A percentile compares a stretch with the other conserved stretches of the same genome.
Evolutionary conservation across 495 filamentous ascomycete genomes (phyloP).

Genomic region (Aspergillus nanangensis): DNA sequence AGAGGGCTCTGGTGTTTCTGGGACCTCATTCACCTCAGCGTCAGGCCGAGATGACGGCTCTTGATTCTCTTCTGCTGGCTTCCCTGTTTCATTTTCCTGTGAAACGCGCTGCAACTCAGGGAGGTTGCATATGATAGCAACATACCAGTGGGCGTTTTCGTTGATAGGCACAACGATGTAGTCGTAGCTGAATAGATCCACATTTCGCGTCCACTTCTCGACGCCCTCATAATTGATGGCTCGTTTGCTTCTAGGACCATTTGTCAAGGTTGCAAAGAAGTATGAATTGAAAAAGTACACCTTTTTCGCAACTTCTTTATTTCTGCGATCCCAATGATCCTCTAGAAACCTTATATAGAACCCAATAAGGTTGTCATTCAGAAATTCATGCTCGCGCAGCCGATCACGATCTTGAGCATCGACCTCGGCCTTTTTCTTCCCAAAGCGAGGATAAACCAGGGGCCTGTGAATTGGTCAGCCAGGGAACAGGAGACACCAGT

Average conservation of each 20-base stretch:
- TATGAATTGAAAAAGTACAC: slow-evolving; percentile 90
- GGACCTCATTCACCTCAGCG: slow-evolving; percentile 26
- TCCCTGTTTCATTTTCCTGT: slow-evolving; percentile 13
- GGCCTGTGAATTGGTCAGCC: slow-evolving; percentile 36
- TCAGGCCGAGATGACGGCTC: slow-evolving; percentile 12
- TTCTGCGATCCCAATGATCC: slow-evolving; percentile 51
- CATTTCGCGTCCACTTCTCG: slow-evolving; percentile 80
- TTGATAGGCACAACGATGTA: slow-evolving; percentile 92
- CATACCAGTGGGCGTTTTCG: slow-evolving; percentile 84
- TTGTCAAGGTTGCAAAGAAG: slow-evolving; percentile 76
- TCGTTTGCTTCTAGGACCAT: slow-evolving; percentile 47
- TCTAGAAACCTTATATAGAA: slow-evolving; percentile 82
- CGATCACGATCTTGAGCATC: slow-evolving; percentile 73
- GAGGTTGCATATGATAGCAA: slow-evolving; percentile 93
- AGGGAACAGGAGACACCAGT: no score
- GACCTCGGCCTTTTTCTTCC: slow-evolving; percentile 69
- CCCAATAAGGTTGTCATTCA: slow-evolving; percentile 88
- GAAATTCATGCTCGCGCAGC: slow-evolving; percentile 75
- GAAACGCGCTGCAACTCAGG: slow-evolving; percentile 42
- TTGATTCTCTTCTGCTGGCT: slow-evolving; percentile 3
- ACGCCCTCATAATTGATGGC: slow-evolving; percentile 77
- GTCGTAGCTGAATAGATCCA: slow-evolving; percentile 81
- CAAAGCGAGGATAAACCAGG: slow-evolving; percentile 64
- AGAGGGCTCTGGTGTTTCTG: slow-evolving; percentile 31
- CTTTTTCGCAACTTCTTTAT: slow-evolving; percentile 53